Base-by-base conservation (phyloP, 495 filamentous ascomycete species). In the Xylaria acuta region DNA sequence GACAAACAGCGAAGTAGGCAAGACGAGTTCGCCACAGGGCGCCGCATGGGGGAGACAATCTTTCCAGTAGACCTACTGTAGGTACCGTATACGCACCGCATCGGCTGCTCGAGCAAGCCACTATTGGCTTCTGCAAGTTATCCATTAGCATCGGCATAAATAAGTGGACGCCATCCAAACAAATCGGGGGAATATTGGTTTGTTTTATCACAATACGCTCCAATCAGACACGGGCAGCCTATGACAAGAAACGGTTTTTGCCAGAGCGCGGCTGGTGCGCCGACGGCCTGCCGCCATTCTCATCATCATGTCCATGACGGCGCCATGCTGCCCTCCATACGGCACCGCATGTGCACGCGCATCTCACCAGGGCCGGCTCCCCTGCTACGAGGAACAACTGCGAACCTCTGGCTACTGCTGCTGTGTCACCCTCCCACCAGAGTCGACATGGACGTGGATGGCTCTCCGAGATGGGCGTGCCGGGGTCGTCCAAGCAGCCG, bases 391-490 rank as follows among this genome's bases (percentile, higher is more conserved):
- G 59, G 59, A 64, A 67, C 59, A 36, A 72, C 70, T 67, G 70
- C 70, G 70, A 72, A 72, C 70, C 62, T 72, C 62, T 72, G 63
- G 70, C 49, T 54, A 5, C 74, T 54, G 11, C 74, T 76, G 76
- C 69, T 75, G 77, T 79, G 73, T 69, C 73, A 79, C 77, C 77
- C 77, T 77, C 20, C 77, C 75, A 76, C 70, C 40, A 73, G 70
- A 75, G 66, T 73, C 71, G 73, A 74, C 71, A 76, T 77, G 77
- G 59, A 66, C 60, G 36, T 66, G 70, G 70, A 67, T 72, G 70
- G 63, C 70, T 65, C 77, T 78, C 75, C 75, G 73, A 78, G 74
- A 76, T 79, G 77, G 69, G 76, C 71, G 71, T 73, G 77, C 76
- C 73, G 73, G 74, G 76, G 71, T 76, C 71, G 73, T 78, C 71